These are phyloP conservation scores for Scheffersomyces coipomensis DNA, from an alignment of 805 yeast genomes.

Conservation along the genomic window DNA sequence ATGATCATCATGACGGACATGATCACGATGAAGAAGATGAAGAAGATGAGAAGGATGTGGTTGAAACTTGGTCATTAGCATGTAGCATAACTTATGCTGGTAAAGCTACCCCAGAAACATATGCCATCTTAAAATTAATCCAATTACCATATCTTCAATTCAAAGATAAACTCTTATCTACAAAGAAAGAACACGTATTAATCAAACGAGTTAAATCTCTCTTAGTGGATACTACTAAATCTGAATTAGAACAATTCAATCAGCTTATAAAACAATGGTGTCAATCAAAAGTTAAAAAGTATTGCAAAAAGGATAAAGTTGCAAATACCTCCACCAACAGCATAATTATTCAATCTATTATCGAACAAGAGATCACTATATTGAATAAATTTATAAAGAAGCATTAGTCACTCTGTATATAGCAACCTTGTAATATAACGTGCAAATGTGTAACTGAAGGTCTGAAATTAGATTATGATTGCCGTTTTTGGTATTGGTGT, in stretches of 20 bases:
- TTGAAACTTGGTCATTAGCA: conserved; percentile 44
- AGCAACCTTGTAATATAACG: no score
- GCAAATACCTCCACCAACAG: conserved; percentile 7
- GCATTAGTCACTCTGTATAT: conserved; percentile 4
- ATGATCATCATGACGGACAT: conserved; percentile 16
- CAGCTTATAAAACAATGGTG: conserved; percentile 24
- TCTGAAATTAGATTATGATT: no score
- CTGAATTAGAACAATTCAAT: conserved; percentile 6
- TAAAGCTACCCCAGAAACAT: conserved; percentile 42
- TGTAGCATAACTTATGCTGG: conserved; percentile 42
- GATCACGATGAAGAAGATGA: conserved; percentile 12
- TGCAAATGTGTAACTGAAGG: no score
- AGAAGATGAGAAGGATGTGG: conserved; percentile 18
- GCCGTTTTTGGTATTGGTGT: no score
- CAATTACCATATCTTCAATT: conserved; percentile 27
- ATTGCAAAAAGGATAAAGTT: conserved; percentile 4
- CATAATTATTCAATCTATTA: conserved; percentile 14
- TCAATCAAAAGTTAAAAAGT: conserved; percentile 18
- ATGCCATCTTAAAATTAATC: conserved; percentile 31
- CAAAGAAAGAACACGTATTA: conserved; percentile 19
- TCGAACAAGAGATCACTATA: conserved; percentile 25
- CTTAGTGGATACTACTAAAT: conserved; percentile 13
- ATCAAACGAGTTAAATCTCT: conserved; percentile 14
- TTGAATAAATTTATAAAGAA: conserved; percentile 14
- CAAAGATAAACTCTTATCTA: conserved; percentile 16